Percentiles rank a stretch among this genome's conserved stretches.
Conservation (phyloP, 345 rosid genomes). For the Erodium maritimum region DNA sequence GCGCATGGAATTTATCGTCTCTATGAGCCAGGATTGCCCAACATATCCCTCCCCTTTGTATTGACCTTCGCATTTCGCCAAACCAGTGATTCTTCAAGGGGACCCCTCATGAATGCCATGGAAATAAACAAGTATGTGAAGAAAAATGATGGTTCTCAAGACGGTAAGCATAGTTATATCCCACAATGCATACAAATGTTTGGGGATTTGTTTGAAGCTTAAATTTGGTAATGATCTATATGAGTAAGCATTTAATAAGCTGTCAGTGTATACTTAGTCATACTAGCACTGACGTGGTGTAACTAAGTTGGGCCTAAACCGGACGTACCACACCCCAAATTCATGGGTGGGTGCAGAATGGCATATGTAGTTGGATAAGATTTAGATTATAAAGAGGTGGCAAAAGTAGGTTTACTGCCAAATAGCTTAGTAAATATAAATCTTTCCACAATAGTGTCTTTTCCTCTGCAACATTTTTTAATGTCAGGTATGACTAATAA, state of each 20-base stretch:
- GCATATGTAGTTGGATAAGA: too few species aligned
- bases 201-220: slow-evolving; percentile 1
- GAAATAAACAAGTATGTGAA: slow-evolving; percentile 65
- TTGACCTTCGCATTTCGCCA: slow-evolving; percentile 61
- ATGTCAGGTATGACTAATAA: slow-evolving; percentile 3
- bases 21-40: slow-evolving; percentile 78
- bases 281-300: too few species aligned
- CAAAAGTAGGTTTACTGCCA: too few species aligned
- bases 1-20: slow-evolving; percentile 62
- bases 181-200: neutral
- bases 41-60: slow-evolving; percentile 74
- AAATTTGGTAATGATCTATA: too few species aligned
- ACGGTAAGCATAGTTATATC: slow-evolving; percentile 40
- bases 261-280: too few species aligned
- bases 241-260: too few species aligned
- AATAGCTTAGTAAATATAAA: too few species aligned
- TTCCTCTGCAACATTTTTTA: neutral
- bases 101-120: slow-evolving; percentile 93
- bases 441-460: neutral
- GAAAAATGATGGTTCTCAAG: slow-evolving; percentile 66
- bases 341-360: too few species aligned
- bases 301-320: too few species aligned
- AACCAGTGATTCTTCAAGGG: slow-evolving; percentile 81
- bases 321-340: too few species aligned
- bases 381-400: too few species aligned